phyloP scores from a whole-genome alignment of 805 yeast species.

The Pichia ethanolica region DNA sequence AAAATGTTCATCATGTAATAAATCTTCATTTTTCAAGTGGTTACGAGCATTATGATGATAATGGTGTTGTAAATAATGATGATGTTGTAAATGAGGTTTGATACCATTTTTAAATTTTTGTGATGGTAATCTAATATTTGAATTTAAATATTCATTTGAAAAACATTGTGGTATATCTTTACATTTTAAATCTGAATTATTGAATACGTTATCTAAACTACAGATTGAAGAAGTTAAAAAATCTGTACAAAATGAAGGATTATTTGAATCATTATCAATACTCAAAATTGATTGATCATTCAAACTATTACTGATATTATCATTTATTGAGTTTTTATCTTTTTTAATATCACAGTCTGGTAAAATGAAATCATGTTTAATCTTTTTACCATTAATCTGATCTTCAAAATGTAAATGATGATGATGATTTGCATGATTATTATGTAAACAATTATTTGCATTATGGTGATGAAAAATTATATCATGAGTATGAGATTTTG shows the following conservation, averaged over 20 bases:
- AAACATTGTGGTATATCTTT: background rate
- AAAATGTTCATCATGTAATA: constrained; percentile 30
- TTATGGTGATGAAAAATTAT: constrained; percentile 14
- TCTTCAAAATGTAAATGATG: constrained; percentile 27
- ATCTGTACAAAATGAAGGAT: constrained; percentile 2
- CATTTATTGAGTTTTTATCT: background rate
- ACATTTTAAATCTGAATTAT: background rate
- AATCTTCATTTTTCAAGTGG: background rate
- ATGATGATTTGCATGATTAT: constrained; percentile 15
- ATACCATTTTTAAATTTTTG: constrained; percentile 7
- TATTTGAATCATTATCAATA: background rate
- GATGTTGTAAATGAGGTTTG: constrained; percentile 2
- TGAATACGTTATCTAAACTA: background rate
- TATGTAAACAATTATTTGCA: constrained; percentile 2
- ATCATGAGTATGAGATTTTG: constrained; percentile 12
- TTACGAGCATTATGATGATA: constrained; percentile 28
- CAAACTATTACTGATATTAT: background rate
- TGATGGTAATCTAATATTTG: background rate
- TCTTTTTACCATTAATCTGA: constrained; percentile 18
- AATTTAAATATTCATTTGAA: background rate
- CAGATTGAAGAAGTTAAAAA: constrained; percentile 10
- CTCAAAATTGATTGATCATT: background rate
- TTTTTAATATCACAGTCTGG: constrained; percentile 15
- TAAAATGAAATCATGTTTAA: constrained; percentile 24
- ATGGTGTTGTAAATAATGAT: constrained; percentile 21